Evolutionary conservation across 2,329 filamentous ascomycete species (phyloP), one percentile per base, ranked within the genome.

Genomic region (Ceratocystis albifundus): DNA sequence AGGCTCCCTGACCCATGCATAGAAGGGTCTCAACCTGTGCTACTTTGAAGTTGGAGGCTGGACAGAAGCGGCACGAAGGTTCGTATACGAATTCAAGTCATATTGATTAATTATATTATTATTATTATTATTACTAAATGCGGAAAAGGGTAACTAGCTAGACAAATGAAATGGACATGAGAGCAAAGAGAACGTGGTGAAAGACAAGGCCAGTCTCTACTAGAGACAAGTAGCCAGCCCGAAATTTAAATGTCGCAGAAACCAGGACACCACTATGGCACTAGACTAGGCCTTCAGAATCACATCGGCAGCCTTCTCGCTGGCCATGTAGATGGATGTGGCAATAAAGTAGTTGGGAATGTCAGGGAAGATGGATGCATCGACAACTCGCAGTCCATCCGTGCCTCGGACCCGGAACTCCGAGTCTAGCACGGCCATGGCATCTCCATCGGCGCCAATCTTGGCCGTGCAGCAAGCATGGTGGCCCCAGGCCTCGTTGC

Each of bases 271-370:
- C 7, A 15, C 53, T 6, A 28, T 4, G 36, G 36, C 10, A 41
- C n/a, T 50, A 50, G 36, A 41, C n/a, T 50, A 50, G 8, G 53
- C 45, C 7, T 57, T 44, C 20, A 69, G 70, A 69, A 86, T 85
- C 4, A 78, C 79, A 72, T 85, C 83, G 2, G 81, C 80, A 1
- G 84, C 84, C 77, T 86, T 86, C 75, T 86, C 83, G 30, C 78
- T 79, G 20, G 84, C 75, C 77, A 85, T 83, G 70, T 82, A 84
- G 0, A 79, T 81, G 2, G 82, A 77, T 5, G 81, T 71, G 0
- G 77, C 75, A 77, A 84, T 65, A 76, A 80, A 69, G 3, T 73
- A 69, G 20, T 83, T 83, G 0, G 76, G 76, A 32, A 76, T 82
- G 65, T 76, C 76, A 0, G 82, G 81, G 61, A 82, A 87, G 0